These are phyloP conservation scores for Tricholoma sp. DNA, from an alignment of 768 basidiomycete species.

Conservation along the genomic window DNA sequence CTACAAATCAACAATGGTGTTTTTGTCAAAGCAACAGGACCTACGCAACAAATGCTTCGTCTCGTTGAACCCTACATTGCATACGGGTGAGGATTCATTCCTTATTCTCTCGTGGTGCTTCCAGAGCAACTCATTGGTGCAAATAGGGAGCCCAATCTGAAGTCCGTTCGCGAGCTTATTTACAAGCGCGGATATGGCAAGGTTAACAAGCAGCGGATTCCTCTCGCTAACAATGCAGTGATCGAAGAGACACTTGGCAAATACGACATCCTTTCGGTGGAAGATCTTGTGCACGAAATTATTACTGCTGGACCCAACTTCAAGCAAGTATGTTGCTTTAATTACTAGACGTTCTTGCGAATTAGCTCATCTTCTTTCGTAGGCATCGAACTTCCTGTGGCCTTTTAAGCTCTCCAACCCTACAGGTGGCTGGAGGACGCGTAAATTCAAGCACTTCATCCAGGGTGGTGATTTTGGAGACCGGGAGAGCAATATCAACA, in stretches of 20 bases:
- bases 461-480: conserved; percentile 98
- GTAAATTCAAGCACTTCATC: conserved; percentile 97
- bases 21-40: conserved; percentile 94
- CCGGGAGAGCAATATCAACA: conserved; percentile 96
- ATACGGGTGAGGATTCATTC: conserved; percentile 64
- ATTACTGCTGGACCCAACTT: conserved; percentile 95
- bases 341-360: not conserved
- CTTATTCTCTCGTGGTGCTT: not conserved
- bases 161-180: conserved; percentile 93
- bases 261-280: conserved; percentile 93
- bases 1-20: conserved; percentile 99
- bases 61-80: conserved; percentile 96
- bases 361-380: conserved; percentile 6
- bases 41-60: conserved; percentile 97
- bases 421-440: conserved; percentile 94
- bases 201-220: conserved; percentile 95
- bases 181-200: conserved; percentile 99
- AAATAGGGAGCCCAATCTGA: conserved; percentile 88
- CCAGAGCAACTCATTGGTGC: not conserved
- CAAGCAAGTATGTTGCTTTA: conserved; percentile 70
- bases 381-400: conserved; percentile 97
- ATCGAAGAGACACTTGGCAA: conserved; percentile 90
- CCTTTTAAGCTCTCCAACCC: conserved; percentile 99
- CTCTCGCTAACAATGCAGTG: conserved; percentile 87
- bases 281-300: conserved; percentile 98